phyloP scores from a whole-genome alignment of 2,329 filamentous ascomycete genomes.

The Colletotrichum higginsianum region DNA sequence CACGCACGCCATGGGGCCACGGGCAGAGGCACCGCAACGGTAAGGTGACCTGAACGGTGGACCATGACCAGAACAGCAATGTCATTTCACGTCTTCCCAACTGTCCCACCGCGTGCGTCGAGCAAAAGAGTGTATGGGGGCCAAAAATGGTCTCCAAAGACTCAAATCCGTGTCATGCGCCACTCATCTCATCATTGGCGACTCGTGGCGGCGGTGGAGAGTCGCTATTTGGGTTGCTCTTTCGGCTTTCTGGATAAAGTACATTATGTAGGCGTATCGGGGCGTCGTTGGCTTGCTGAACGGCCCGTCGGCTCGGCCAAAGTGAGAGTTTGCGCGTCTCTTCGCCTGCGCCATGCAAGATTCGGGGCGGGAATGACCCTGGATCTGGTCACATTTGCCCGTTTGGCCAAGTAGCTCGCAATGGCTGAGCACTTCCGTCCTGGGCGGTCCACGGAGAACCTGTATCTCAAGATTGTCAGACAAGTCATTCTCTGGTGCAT shows the following conservation, averaged over 20 bases:
- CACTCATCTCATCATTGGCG: conserved; percentile 11
- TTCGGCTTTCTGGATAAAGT: background rate
- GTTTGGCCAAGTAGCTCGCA: conserved; percentile 1
- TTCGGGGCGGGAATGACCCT: conserved; percentile 18
- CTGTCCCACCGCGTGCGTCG: conserved; percentile 22
- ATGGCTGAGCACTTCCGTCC: conserved; percentile 4
- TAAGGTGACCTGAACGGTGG: conserved; percentile 34
- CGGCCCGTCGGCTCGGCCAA: conserved; percentile 19
- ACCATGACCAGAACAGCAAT: conserved; percentile 41
- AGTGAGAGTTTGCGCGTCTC: conserved; percentile 5
- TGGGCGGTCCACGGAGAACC: background rate
- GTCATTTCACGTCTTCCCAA: conserved; percentile 34
- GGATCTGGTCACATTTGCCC: conserved; percentile 2
- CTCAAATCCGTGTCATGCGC: conserved; percentile 11
- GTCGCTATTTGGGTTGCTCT: conserved; percentile 1
- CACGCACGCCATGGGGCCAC: background rate
- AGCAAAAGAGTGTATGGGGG: background rate
- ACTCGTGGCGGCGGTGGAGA: conserved; percentile 13
- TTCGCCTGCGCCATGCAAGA: conserved; percentile 12
- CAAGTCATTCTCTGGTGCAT: background rate
- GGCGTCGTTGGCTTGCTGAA: conserved; percentile 14
- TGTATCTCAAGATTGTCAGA: too few species aligned
- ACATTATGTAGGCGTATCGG: background rate
- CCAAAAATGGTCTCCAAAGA: conserved; percentile 1
- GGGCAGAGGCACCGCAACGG: conserved; percentile 22